These are phyloP conservation scores for Hamigera avellanea DNA, from an alignment of 495 filamentous ascomycete genomes.

Conservation along the genomic window DNA sequence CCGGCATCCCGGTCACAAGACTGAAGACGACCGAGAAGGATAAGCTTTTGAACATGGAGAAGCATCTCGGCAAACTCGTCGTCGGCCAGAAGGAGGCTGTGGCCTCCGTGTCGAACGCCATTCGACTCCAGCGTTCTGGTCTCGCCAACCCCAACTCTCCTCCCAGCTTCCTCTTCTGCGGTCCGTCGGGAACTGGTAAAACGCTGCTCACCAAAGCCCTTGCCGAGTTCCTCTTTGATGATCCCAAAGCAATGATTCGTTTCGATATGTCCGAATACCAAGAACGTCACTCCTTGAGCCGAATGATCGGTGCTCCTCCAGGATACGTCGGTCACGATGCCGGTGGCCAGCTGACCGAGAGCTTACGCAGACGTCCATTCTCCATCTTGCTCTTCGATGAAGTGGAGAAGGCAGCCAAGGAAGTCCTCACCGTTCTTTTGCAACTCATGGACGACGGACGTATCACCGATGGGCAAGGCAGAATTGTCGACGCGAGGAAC, in stretches of 20 bases:
- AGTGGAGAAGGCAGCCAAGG: constrained; percentile 96
- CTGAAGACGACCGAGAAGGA: constrained; percentile 95
- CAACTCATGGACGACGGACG: constrained; percentile 99
- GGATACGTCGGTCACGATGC: constrained; percentile 96
- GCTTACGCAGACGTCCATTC: constrained; percentile 85
- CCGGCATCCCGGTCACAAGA: constrained; percentile 89
- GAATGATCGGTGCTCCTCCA: constrained; percentile 95
- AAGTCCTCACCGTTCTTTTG: constrained; percentile 88
- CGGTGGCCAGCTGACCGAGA: constrained; percentile 91
- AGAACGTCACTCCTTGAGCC: constrained; percentile 87
- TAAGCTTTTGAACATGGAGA: constrained; percentile 92
- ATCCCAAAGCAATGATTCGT: constrained; percentile 94
- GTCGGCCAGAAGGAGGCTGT: constrained; percentile 95
- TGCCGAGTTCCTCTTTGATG: constrained; percentile 96
- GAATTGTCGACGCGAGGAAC: constrained; percentile 88
- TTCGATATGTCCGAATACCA: constrained; percentile 99
- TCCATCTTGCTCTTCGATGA: constrained; percentile 97
- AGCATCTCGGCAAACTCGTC: constrained; percentile 66
- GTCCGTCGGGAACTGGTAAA: constrained; percentile 95
- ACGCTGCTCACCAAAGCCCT: constrained; percentile 92
- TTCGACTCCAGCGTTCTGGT: constrained; percentile 85
- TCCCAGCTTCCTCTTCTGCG: constrained; percentile 96
- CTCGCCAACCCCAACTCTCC: constrained; percentile 92
- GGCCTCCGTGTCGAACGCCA: constrained; percentile 84
- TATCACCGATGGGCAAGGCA: constrained; percentile 94